A percentile compares a stretch with the other conserved stretches of the same genome.
Conservation (phyloP, 169 alveolate species). For the Blepharisma undulans region DNA sequence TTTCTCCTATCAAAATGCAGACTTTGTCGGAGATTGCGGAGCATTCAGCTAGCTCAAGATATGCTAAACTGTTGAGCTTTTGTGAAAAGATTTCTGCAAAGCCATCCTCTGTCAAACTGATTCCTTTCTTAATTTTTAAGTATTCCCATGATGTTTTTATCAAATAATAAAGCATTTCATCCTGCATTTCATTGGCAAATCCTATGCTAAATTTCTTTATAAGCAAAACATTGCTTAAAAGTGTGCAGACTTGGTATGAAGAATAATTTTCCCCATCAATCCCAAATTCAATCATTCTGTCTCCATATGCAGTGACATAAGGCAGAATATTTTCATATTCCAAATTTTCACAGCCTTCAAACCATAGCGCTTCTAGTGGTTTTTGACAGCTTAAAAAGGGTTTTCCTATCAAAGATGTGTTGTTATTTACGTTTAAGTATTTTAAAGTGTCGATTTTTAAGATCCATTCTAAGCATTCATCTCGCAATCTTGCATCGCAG, state of each 20-base stretch:
- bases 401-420: neutral
- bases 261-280: slow-evolving; percentile 27
- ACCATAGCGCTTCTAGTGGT: neutral
- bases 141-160: neutral
- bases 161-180: neutral
- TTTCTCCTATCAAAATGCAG: neutral
- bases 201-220: neutral
- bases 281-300: neutral
- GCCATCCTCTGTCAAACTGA: neutral
- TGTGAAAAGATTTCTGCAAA: neutral
- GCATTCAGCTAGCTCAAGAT: slow-evolving; percentile 17
- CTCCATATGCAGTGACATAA: neutral
- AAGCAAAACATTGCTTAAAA: neutral
- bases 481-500: neutral
- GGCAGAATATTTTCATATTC: neutral
- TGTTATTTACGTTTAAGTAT: slow-evolving; percentile 3
- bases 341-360: slow-evolving; percentile 27
- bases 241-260: neutral
- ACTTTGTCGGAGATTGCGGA: neutral
- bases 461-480: neutral
- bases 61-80: neutral
- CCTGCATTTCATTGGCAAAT: slow-evolving; percentile 5
- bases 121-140: slow-evolving; percentile 11
- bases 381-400: neutral
- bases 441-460: neutral